A percentile compares a stretch with the other conserved stretches of the same genome.
phyloP scores from a whole-genome alignment of 2,329 filamentous ascomycete genomes.

The Trichoderma sp. region DNA sequence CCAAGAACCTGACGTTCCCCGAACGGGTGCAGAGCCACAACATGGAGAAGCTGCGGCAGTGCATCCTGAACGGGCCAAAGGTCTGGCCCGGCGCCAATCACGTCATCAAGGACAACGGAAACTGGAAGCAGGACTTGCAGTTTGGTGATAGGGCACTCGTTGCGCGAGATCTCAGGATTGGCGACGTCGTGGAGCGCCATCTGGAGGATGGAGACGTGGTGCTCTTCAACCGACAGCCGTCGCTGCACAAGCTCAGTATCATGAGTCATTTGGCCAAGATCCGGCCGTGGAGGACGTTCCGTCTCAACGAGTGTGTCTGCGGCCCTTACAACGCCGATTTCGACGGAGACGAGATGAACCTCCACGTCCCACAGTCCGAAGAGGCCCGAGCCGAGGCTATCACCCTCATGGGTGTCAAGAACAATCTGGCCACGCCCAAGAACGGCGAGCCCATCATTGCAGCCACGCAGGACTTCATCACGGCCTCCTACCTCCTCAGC shows the following conservation, averaged over 20 bases:
- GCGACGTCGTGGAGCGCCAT: constrained; percentile 91
- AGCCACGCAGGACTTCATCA: constrained; percentile 99
- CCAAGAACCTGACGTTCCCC: constrained; percentile 93
- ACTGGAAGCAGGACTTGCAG: constrained; percentile 73
- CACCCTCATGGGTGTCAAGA: constrained; percentile 95
- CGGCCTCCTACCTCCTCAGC: constrained; percentile 86
- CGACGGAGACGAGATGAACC: constrained; percentile 98
- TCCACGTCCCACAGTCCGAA: constrained; percentile 97
- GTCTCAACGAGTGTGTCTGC: constrained; percentile 97
- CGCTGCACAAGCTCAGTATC: constrained; percentile 97
- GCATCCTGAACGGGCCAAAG: constrained; percentile 73
- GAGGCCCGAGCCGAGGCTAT: constrained; percentile 94
- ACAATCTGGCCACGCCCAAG: constrained; percentile 93
- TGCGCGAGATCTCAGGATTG: constrained; percentile 75
- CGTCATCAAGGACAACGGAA: constrained; percentile 67
- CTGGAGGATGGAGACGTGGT: constrained; percentile 95
- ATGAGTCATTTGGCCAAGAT: constrained; percentile 94
- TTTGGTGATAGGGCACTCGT: constrained; percentile 71
- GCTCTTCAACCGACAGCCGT: constrained; percentile 96
- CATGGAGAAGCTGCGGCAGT: constrained; percentile 74
- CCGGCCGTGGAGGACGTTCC: constrained; percentile 91
- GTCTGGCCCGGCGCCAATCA: constrained; percentile 88
- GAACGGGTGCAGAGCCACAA: constrained; percentile 86
- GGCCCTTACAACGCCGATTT: constrained; percentile 99
- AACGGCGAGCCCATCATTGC: constrained; percentile 98